These are phyloP conservation scores for Camellia japonica DNA, from an alignment of 148 eudicot genomes.

Conservation along the genomic window DNA sequence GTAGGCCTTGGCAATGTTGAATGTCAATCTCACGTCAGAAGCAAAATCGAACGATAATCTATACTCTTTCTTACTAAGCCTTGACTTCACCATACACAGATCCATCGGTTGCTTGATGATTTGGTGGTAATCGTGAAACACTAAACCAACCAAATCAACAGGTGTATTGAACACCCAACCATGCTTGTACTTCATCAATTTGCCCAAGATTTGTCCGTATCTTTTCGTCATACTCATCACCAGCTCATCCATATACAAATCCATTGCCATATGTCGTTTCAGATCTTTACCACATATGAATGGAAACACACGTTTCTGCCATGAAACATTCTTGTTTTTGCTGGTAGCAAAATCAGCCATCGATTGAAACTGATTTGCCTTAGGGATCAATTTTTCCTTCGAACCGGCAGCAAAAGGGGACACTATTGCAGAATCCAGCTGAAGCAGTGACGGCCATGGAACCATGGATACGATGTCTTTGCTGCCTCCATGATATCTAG, in stretches of 20 bases:
- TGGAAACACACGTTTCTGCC: constrained; percentile 9
- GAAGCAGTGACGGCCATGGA: not conserved
- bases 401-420: not conserved
- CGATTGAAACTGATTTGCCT: not conserved
- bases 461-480: not conserved
- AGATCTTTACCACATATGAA: constrained; percentile 11
- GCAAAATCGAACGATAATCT: constrained; percentile 53
- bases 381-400: not conserved
- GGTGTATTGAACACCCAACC: constrained; percentile 46
- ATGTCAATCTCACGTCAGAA: constrained; percentile 61
- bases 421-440: not conserved
- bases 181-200: constrained; percentile 41
- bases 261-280: not conserved
- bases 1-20: constrained; percentile 66
- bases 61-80: constrained; percentile 36
- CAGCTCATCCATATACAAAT: not conserved
- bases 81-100: constrained; percentile 49
- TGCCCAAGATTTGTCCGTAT: constrained; percentile 35
- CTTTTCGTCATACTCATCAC: constrained; percentile 28
- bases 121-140: constrained; percentile 53
- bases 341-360: no score
- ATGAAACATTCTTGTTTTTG: not conserved
- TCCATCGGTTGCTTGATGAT: constrained; percentile 57
- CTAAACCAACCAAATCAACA: constrained; percentile 39
- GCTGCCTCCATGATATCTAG: not conserved